Evolutionary conservation across 2,329 filamentous ascomycete species (phyloP), one percentile per base, ranked within the genome.

Genomic region (Exophiala spinifera): DNA sequence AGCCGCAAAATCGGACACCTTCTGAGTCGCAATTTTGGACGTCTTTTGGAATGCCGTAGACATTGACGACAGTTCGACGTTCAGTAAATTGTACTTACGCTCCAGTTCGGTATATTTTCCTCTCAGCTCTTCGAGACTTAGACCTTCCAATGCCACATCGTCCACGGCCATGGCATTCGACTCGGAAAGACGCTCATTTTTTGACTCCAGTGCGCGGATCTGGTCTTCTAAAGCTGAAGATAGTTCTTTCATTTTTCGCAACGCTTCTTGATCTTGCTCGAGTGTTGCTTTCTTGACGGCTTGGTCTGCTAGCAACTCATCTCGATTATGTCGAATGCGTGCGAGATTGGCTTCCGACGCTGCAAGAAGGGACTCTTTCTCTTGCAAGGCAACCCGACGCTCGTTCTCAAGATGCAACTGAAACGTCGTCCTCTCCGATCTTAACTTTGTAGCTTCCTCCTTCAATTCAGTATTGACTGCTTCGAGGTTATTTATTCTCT

Each of bases 31-130:
- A 54, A 96, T 72, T 19, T 85, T 84, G 67, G 91, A 89, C 49
- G 91, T 88, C 70, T 91, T 92, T 71, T 88, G 95, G 77, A 91
- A 96, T 0, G 92, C 92, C 49, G 84, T 85, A 68, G 95, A 91
- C 76, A 99, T 89, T 0, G 90, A 89, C 2, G 89, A 86, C 51
- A 99, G 72, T 71, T 99, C 94, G 60, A 86, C 86, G 65, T 90
- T 91, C 60, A 99, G 86, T 49, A 94, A 84, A 40, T 85, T 79
- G 67, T 91, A 92, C 67, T 95, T 88, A 61, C 83, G 85, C 65
- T 91, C 84, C 46, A 97, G 73, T 61, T 86, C 88, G 54, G 81
- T 78, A 64, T 91, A 87, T 69, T 87, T 90, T 51, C 79, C 74
- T 28, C 85, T 85, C 49, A 97, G 75, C 53, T 94, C 86, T 25